Conservation (phyloP, 306 rosid species). For the Prinsepia uniflora region DNA sequence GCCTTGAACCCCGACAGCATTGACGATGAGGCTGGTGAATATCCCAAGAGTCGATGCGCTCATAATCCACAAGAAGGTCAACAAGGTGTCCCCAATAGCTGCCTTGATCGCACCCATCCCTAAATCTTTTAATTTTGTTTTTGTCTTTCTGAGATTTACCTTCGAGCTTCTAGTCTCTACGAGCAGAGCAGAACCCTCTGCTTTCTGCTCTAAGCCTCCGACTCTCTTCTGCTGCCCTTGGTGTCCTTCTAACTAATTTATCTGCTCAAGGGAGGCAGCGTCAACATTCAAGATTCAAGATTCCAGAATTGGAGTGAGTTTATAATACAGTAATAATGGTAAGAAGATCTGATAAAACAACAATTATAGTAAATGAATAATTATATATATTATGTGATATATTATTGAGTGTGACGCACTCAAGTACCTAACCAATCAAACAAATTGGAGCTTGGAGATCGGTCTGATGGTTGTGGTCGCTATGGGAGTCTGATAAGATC, state of each 20-base stretch:
- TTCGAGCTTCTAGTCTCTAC: no score
- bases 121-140: background rate
- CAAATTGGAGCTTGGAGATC: background rate
- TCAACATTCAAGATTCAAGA: background rate
- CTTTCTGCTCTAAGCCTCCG: no score
- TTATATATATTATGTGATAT: no score
- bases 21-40: slow-evolving; percentile 34
- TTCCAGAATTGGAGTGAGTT: background rate
- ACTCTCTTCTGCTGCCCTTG: background rate
- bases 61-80: slow-evolving; percentile 74
- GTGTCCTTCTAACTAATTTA: background rate
- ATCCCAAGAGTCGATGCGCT: slow-evolving; percentile 58
- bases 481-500: background rate
- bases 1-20: slow-evolving; percentile 42
- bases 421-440: no score
- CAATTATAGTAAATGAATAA: no score
- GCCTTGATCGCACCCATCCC: slow-evolving; percentile 53
- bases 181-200: background rate
- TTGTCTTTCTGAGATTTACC: background rate
- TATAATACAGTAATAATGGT: no score
- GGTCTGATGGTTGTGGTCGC: no score
- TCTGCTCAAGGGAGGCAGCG: background rate
- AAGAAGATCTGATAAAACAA: no score
- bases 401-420: no score
- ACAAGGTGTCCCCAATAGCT: slow-evolving; percentile 60